A percentile compares a stretch with the other conserved stretches of the same genome.
These are phyloP conservation scores for Paraglomus occultum DNA, from an alignment of 192 early-diverging fungal species.

Conservation along the genomic window DNA sequence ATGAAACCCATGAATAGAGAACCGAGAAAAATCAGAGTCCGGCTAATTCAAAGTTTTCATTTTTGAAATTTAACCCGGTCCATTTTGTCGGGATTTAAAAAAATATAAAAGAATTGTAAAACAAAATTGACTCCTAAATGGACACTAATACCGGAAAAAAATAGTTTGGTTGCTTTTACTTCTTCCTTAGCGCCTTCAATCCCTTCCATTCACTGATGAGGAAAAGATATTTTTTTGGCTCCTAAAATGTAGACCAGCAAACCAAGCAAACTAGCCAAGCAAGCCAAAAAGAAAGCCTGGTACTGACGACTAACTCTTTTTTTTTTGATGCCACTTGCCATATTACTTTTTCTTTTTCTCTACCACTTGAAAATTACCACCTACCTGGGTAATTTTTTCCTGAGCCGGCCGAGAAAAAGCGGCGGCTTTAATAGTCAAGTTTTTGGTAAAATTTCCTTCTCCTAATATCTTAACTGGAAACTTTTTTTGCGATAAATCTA, in stretches of 20 bases:
- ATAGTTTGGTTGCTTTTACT: not conserved
- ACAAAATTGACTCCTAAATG: constrained; percentile 20
- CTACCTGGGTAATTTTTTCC: not conserved
- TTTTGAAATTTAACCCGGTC: constrained; percentile 1
- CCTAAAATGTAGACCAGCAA: not conserved
- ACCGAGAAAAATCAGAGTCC: constrained; percentile 1
- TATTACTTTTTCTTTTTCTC: not conserved
- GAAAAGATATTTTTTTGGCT: constrained; percentile 6
- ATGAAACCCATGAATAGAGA: not conserved
- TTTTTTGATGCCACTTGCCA: constrained; percentile 8
- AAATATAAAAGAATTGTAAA: constrained; percentile 3
- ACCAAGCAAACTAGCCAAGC: constrained; percentile 12
- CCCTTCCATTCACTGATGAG: not conserved
- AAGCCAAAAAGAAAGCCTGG: constrained; percentile 4
- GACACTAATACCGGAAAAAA: constrained; percentile 18
- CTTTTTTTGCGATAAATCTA: constrained; percentile 4
- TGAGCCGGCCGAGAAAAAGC: constrained; percentile 8
- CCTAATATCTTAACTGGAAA: constrained; percentile 11
- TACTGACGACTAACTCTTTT: constrained; percentile 14
- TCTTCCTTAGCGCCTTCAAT: not conserved
- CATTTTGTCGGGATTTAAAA: constrained; percentile 8
- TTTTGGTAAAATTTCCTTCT: not conserved
- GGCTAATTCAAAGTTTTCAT: constrained; percentile 19
- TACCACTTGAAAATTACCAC: not conserved
- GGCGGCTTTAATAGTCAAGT: constrained; percentile 7